phyloP scores from a whole-genome alignment of 2,329 filamentous ascomycete genomes.

The Cryphonectria japonica region DNA sequence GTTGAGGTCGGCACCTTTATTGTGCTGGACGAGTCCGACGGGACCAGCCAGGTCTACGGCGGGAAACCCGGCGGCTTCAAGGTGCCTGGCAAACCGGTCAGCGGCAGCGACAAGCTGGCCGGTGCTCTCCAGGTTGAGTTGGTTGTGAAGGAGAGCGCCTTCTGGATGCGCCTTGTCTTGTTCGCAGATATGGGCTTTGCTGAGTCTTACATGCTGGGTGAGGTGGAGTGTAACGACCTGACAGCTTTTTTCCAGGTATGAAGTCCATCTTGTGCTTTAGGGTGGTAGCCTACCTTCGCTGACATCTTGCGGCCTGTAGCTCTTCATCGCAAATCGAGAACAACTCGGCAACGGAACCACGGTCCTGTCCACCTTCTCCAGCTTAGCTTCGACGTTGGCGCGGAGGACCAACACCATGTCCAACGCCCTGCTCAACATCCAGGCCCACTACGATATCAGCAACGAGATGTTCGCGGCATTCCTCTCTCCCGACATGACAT shows the following conservation, averaged over 20 bases:
- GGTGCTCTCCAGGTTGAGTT: slow-evolving; percentile 55
- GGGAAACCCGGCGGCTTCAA: slow-evolving; percentile 45
- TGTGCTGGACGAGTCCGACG: slow-evolving; percentile 51
- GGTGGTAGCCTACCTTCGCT: slow-evolving; percentile 10
- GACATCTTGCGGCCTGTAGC: slow-evolving; percentile 42
- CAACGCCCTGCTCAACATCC: slow-evolving; percentile 67
- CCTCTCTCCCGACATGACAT: slow-evolving; percentile 76
- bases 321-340: slow-evolving; percentile 72
- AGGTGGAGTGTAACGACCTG: slow-evolving; percentile 68
- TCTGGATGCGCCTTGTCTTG: slow-evolving; percentile 70
- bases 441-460: slow-evolving; percentile 75
- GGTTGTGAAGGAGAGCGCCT: slow-evolving; percentile 65
- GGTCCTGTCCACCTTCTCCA: slow-evolving; percentile 61
- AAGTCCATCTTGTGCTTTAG: not conserved
- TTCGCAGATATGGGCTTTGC: slow-evolving; percentile 79
- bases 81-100: slow-evolving; percentile 39
- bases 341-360: slow-evolving; percentile 68
- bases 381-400: slow-evolving; percentile 61
- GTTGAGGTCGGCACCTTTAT: slow-evolving; percentile 54
- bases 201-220: slow-evolving; percentile 73
- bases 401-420: slow-evolving; percentile 60
- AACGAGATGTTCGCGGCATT: slow-evolving; percentile 79
- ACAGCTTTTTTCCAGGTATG: slow-evolving; percentile 70
- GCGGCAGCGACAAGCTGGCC: slow-evolving; percentile 44
- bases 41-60: slow-evolving; percentile 48